Percentiles rank a stretch among this genome's conserved stretches.
phyloP scores from a whole-genome alignment of 2,329 filamentous ascomycete genomes.

The Sporothrix dimorphospora region DNA sequence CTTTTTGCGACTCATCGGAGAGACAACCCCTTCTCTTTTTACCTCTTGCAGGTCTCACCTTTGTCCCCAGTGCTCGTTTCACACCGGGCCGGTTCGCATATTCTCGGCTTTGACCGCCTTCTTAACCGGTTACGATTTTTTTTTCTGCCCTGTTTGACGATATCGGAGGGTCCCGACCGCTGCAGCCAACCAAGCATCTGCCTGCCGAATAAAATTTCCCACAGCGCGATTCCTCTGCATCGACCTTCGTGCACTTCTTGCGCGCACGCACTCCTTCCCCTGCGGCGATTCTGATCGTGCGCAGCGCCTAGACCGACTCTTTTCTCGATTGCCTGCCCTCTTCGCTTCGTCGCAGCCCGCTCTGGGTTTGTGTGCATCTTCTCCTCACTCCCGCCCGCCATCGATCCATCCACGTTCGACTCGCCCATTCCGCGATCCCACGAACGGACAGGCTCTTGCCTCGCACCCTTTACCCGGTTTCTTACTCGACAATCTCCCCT shows the following conservation, averaged over 20 bases:
- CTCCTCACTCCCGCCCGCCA: not conserved
- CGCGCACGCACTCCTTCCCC: conserved; percentile 10
- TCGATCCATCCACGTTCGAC: not conserved
- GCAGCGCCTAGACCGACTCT: not conserved
- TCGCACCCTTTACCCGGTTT: not conserved
- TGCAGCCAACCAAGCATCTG: conserved; percentile 23
- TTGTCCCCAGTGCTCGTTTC: conserved; percentile 7
- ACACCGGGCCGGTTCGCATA: conserved; percentile 26
- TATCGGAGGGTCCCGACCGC: conserved; percentile 30
- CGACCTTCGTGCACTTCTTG: conserved; percentile 11
- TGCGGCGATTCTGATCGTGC: conserved; percentile 10
- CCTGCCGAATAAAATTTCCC: conserved; percentile 8
- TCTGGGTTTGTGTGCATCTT: not conserved
- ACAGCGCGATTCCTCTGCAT: conserved; percentile 4
- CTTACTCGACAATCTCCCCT: not conserved
- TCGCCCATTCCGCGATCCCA: conserved; percentile 8
- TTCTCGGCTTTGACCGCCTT: conserved; percentile 35
- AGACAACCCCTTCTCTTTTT: conserved; percentile 15
- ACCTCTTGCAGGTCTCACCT: conserved; percentile 14
- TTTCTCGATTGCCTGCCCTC: not conserved
- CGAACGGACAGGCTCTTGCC: not conserved
- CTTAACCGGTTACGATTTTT: conserved; percentile 28
- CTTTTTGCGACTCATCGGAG: conserved; percentile 10
- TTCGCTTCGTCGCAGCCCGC: not conserved
- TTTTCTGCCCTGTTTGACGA: conserved; percentile 31